Conservation (phyloP, 495 filamentous ascomycete genomes). For the Penicillium subrubescens region DNA sequence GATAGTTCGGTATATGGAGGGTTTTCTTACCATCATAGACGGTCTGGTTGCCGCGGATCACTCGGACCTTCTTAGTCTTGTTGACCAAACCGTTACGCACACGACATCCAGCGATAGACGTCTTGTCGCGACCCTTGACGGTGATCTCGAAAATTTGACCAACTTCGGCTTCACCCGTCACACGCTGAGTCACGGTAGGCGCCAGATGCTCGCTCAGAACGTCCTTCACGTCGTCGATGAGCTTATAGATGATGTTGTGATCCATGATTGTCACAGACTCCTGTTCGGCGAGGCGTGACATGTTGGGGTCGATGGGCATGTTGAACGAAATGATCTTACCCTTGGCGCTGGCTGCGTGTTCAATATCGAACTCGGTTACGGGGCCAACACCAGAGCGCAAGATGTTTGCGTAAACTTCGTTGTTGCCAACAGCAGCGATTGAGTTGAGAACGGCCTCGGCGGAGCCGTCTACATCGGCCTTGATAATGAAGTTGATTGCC, state of each 20-base stretch:
- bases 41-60: slow-evolving; percentile 66
- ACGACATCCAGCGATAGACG: slow-evolving; percentile 82
- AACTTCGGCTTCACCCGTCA: slow-evolving; percentile 88
- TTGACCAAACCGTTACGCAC: slow-evolving; percentile 78
- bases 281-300: slow-evolving; percentile 67
- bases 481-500: slow-evolving; percentile 80
- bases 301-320: slow-evolving; percentile 65
- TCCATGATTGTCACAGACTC: slow-evolving; percentile 76
- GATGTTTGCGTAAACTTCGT: slow-evolving; percentile 76
- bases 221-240: slow-evolving; percentile 79
- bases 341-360: slow-evolving; percentile 75
- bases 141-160: slow-evolving; percentile 82
- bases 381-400: slow-evolving; percentile 77
- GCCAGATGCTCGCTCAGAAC: slow-evolving; percentile 67
- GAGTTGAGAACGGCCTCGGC: slow-evolving; percentile 84
- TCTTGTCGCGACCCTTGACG: slow-evolving; percentile 65
- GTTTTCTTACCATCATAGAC: slow-evolving; percentile 77
- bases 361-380: slow-evolving; percentile 83
- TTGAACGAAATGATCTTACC: slow-evolving; percentile 85
- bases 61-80: slow-evolving; percentile 63
- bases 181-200: slow-evolving; percentile 62
- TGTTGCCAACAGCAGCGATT: slow-evolving; percentile 74
- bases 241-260: slow-evolving; percentile 89
- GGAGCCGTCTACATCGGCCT: slow-evolving; percentile 90
- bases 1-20: background rate